These are phyloP conservation scores for Blastocystis sp. DNA, from an alignment of 352 stramenopile genomes.

Conservation along the genomic window DNA sequence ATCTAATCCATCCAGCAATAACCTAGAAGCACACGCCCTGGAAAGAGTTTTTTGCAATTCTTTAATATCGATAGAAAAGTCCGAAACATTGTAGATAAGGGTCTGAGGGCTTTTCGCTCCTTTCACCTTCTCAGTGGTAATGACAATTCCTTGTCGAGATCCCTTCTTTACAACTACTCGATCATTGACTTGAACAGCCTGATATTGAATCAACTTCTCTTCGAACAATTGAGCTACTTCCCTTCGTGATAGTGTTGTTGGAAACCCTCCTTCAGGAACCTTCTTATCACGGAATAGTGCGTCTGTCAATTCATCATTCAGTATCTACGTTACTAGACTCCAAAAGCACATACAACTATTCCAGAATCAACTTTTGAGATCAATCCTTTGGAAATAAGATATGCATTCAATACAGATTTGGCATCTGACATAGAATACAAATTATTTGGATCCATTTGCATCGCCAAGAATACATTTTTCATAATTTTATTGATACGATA, in stretches of 20 bases:
- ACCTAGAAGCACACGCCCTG: constrained; percentile 39
- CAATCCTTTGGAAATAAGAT: not conserved
- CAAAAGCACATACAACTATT: not conserved
- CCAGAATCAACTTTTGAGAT: not conserved
- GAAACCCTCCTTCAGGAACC: constrained; percentile 4
- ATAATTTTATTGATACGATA: not conserved
- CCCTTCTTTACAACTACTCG: constrained; percentile 40
- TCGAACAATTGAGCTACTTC: constrained; percentile 5
- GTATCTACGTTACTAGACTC: not conserved
- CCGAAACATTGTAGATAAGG: constrained; percentile 2
- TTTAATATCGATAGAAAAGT: constrained; percentile 18
- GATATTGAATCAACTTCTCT: constrained; percentile 48
- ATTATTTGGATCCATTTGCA: not conserved
- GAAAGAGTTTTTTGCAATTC: constrained; percentile 2
- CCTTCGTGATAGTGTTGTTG: not conserved
- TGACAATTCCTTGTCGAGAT: not conserved
- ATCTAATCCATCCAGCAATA: not conserved
- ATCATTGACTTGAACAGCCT: constrained; percentile 18
- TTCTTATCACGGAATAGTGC: constrained; percentile 43
- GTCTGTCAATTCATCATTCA: constrained; percentile 5
- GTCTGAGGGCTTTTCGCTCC: not conserved
- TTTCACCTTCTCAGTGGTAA: constrained; percentile 50
- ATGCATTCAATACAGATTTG: not conserved
- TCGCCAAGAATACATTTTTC: not conserved
- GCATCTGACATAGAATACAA: constrained; percentile 10